Evolutionary conservation across 768 basidiomycete species (phyloP), one percentile per base, ranked within the genome.

Genomic region (Suillus subluteus): DNA sequence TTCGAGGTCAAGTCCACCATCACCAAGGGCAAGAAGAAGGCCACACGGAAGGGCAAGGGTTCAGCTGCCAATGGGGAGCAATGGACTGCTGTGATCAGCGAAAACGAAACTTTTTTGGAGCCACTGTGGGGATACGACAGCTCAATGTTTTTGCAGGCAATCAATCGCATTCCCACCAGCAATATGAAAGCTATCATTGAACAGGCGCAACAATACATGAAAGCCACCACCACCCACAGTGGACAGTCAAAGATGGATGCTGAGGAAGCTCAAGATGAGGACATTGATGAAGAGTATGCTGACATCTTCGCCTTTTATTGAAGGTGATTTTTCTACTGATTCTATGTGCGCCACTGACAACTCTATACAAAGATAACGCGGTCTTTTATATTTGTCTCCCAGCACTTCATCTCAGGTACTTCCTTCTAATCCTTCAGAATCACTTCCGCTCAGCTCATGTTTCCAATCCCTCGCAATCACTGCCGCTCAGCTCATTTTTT

Each of bases 61-160:
- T 9, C 41, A 43, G 37, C 38, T 37, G 4, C n/a, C 32, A 43
- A n/a, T 3, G 58, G 23, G 3, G 38, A 44, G 9, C 21, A 41
- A 4, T 48, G 30, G 61, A 44, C n/a, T 46, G 46, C 46, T n/a
- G 43, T 48, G 43, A 62, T 44, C 30, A n/a, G 61, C 6, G 15
- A 43, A 32, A 43, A 30, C 11, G 8, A 62, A 7, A 35, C 16
- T 21, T 62, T 62, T 7, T 44, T 7, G 2, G 43, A 62, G 46
- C 43, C 61, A 11, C 41, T 62, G 38, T 62, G 61, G 61, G 38
- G 43, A 11, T 43, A 43, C 13, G n/a, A 62, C 30, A 62, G 2
- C 8, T 30, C 16, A 11, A 48, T 43, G 40, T 62, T 44, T 35
- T 62, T 62, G 23, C 43, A 43, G 61, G 43, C 61, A 6, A 59